A percentile compares a stretch with the other conserved stretches of the same genome.
phyloP scores from a whole-genome alignment of 176 grass and related monocot genomes.

The Alloteropsis semialata region DNA sequence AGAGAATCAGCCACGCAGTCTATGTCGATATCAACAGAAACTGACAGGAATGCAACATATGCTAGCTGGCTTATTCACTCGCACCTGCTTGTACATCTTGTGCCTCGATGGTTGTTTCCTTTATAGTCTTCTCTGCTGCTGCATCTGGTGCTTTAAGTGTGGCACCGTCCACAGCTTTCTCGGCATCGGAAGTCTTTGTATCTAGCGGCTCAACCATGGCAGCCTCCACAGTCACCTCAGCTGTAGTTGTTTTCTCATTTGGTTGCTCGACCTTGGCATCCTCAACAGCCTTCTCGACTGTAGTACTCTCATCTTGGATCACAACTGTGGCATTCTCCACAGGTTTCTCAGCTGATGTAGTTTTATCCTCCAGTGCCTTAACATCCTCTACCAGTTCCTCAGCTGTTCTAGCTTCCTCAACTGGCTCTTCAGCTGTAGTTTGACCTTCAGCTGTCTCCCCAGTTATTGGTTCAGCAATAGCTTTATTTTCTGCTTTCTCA shows the following conservation, averaged over 20 bases:
- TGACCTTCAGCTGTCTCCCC: not conserved
- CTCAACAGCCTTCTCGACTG: not conserved
- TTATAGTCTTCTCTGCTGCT: not conserved
- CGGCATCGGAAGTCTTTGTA: not conserved
- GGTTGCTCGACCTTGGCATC: not conserved
- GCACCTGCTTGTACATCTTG: conserved; percentile 19
- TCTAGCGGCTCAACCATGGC: not conserved
- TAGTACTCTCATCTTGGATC: not conserved
- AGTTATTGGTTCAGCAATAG: conserved; percentile 4
- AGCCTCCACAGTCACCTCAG: not conserved
- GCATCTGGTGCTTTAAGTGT: not conserved
- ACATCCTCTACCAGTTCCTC: not conserved
- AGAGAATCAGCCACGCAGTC: conserved; percentile 30
- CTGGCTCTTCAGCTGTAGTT: not conserved
- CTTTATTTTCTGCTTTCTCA: not conserved
- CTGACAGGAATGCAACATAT: not conserved
- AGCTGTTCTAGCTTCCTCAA: not conserved
- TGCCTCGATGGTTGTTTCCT: not conserved
- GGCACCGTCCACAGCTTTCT: not conserved
- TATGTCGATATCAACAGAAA: conserved; percentile 35
- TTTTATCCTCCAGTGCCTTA: not conserved
- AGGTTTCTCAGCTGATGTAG: not conserved
- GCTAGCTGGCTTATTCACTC: conserved; percentile 23
- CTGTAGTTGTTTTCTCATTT: not conserved
- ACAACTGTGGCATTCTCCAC: not conserved